Evolutionary conservation across 2,329 filamentous ascomycete species (phyloP), one percentile per base, ranked within the genome.

Genomic region (Verticillium zaregamsianum): DNA sequence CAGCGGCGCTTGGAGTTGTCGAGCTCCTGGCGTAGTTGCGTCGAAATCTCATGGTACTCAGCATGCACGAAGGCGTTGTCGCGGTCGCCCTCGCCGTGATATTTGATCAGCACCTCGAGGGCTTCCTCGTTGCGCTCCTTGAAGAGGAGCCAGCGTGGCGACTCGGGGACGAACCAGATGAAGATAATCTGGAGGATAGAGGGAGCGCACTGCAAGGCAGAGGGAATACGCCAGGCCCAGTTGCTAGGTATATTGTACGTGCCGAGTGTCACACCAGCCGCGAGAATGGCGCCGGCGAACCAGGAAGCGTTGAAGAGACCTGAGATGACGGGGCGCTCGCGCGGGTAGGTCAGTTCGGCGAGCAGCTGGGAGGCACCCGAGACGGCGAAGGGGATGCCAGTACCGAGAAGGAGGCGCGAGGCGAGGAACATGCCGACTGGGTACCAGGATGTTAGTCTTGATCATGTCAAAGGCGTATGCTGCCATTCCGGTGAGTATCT

Each of bases 101-200:
- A 88, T 62, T 79, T 82, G 9, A 78, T 79, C 54, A 89, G 77
- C 15, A 82, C 80, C 2, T 76, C 75, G 15, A 81, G 74, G 0
- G 85, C 82, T 59, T 85, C 76, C 6, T 85, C 80, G 12, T 78
- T 73, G 54, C 82, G 80, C 64, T 82, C 79, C 61, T 85, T 81
- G 61, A 80, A 80, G 61, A 86, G 83, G 31, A 88, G 76, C 85
- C 85, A 89, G 61, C 86, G 74, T 2, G 86, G 86, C 3, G 83
- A 86, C 67, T 89, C 86, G 0, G 87, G 86, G 1, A 88, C 74
- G 66, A 86, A 79, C 59, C 79, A 84, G 4, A 80, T 66, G 33
- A 64, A 65, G 33, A 75, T 49, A 35, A 69, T 65, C 17, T 77
- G 72, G 54, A 72, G 49, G 45, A 69, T 72, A 7, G 75, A 74